Evolutionary conservation across 164 flowering plant species (phyloP), one percentile per base, ranked within the genome.

Genomic region (Amborella trichopoda): DNA sequence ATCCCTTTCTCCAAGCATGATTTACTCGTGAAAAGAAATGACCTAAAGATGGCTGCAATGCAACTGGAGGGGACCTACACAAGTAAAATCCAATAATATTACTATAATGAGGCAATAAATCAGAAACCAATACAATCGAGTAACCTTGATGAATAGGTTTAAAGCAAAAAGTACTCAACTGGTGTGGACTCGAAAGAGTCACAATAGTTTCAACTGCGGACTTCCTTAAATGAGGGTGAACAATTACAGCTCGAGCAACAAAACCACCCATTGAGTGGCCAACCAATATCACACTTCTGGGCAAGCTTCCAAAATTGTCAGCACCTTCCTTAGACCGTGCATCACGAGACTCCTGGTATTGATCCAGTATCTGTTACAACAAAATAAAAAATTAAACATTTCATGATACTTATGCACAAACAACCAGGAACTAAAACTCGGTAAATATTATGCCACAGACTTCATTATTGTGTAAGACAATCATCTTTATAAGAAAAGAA

Each of bases 241-340:
- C 68, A 51, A 68, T 40, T 46, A 91, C 95, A 43, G 95, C 99
- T 68, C 99, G 81, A 30, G 99, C 96, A 61, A 93, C 94, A 79
- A 93, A 93, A 54, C 99, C 99, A 52, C 99, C 99, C 95, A 93
- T 85, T 47, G 99, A 93, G 56, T 93, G 99, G 40, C 99, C 99
- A 76, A 88, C 94, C 72, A 93, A 66, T 67, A 93, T 72, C 40
- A 93, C 96, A 75, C 87, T 93, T 61, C 51, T 77, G 6, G 96
- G 91, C 52, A 77, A 69, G 52, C 44, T 65, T 33, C 73, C 75
- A 66, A 77, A 63, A 30, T 44, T 44, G 23, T 80, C 79, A 64
- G 74, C 80, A 53, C 91, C 82, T 67, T 77, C 94, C 60, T 58
- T 81, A 46, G 58, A 64, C 50, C 71, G 78, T 40, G 80, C 80